Percentiles rank a stretch among this genome's conserved stretches.
Conservation (phyloP, 495 filamentous ascomycete species). For the Neurospora sp. region DNA sequence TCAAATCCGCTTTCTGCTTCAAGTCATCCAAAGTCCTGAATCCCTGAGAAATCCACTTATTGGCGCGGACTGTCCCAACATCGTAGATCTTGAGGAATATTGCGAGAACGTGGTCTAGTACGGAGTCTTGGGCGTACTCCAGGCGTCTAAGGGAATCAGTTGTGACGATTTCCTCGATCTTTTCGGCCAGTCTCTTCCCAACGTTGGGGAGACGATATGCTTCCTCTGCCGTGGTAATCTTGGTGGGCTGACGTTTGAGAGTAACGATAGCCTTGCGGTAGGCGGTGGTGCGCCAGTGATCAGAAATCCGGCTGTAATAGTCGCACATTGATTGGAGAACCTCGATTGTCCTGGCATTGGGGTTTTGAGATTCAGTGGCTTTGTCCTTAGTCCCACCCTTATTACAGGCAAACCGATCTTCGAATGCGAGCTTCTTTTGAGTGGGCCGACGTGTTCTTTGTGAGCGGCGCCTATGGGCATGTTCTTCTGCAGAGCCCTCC, state of each 20-base stretch:
- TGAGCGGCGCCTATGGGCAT: conserved; percentile 11
- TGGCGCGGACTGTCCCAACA: conserved; percentile 60
- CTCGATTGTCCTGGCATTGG: conserved; percentile 67
- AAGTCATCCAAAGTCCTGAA: conserved; percentile 69
- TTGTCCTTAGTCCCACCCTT: conserved; percentile 28
- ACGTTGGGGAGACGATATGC: conserved; percentile 61
- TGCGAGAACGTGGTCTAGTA: conserved; percentile 51
- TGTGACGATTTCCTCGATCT: conserved; percentile 81
- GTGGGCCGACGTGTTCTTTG: neutral
- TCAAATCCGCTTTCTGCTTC: conserved; percentile 51
- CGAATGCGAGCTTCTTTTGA: conserved; percentile 16
- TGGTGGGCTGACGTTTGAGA: conserved; percentile 54
- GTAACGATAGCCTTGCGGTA: conserved; percentile 75
- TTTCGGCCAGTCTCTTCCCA: conserved; percentile 65
- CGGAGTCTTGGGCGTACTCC: conserved; percentile 55
- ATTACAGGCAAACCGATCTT: conserved; percentile 37
- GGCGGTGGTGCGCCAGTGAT: conserved; percentile 70
- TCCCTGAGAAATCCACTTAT: conserved; percentile 70
- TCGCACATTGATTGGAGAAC: conserved; percentile 74
- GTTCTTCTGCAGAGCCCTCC: conserved; percentile 16
- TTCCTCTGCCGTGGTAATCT: conserved; percentile 58
- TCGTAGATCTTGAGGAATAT: conserved; percentile 72
- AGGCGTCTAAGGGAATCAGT: conserved; percentile 69
- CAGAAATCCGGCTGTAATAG: conserved; percentile 64
- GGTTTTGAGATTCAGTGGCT: conserved; percentile 20